phyloP scores from a whole-genome alignment of 2,329 filamentous ascomycete genomes.

The Colletotrichum limetticola region DNA sequence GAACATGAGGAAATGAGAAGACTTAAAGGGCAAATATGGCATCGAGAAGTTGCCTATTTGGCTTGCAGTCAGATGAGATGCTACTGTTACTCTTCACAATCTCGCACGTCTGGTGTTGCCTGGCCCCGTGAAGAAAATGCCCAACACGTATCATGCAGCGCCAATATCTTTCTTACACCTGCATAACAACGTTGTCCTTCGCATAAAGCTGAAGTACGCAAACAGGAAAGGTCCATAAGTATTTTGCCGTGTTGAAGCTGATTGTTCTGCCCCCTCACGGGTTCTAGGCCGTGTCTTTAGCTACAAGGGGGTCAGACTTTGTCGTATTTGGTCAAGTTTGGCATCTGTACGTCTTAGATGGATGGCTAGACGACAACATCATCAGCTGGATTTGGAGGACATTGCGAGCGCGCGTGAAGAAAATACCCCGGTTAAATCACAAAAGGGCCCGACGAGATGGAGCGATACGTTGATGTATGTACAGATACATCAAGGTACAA shows the following conservation, averaged over 20 bases:
- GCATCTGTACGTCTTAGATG: not conserved
- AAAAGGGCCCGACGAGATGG: not conserved
- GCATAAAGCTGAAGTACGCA: not conserved
- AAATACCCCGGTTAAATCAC: not conserved
- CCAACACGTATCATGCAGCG: not conserved
- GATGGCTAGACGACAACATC: not conserved
- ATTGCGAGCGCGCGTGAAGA: not conserved
- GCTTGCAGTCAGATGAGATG: not conserved
- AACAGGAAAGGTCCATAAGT: not conserved
- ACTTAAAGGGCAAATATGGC: not conserved
- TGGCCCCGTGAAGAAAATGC: not conserved
- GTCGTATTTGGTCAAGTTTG: not conserved
- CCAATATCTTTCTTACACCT: not conserved
- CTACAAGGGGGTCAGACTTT: not conserved
- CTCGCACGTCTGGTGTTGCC: not conserved
- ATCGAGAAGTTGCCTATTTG: not conserved
- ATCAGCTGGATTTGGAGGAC: not conserved
- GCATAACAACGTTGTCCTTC: not conserved
- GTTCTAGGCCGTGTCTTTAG: not conserved
- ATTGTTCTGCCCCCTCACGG: not conserved
- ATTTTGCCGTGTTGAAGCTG: not conserved
- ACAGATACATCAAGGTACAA: not conserved
- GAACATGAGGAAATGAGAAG: not conserved
- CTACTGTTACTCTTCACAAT: not conserved
- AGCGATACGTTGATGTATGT: not conserved